Evolutionary conservation across 31 red algal species (phyloP), one percentile per base, ranked within the genome.

Genomic region (Endocladia muricata): DNA sequence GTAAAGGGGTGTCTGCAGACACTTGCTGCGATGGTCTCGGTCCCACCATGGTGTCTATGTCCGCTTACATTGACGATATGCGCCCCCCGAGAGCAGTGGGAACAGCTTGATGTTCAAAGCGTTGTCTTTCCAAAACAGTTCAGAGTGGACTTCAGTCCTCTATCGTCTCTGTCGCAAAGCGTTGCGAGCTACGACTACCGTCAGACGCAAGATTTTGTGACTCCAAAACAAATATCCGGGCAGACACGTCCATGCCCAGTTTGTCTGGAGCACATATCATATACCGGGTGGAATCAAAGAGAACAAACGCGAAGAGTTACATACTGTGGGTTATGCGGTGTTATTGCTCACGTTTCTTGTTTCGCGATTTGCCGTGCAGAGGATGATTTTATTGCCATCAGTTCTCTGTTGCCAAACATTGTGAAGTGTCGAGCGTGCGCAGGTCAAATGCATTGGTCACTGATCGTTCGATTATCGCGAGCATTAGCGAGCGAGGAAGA

Each of bases 41-140:
- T 85, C 57, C 81, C 81, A 15, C 81, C 81, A 3, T 85, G 81
- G 81, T 85, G 59, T 19, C 58, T 74, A 25, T 74, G 70, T 37
- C 81, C 81, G 3, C 42, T 85, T 2, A 85, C 81, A 42, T 40
- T 73, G 17, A 67, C 70, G 3, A 76, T 85, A 39, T 74, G 69
- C n/a, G 81, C 81, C 32, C 70, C 70, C 25, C 58, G 81, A 38
- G 47, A 76, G 29, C 38, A 85, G 31, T 85, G 81, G 81, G 32
- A 33, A 37, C 52, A 74, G 22, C 68, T 59, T 33, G 41, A 61
- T 4, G 76, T 85, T 28, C 52, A 85, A 19, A 49, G 34, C 30
- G 58, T 76, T 22, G 57, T 54, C 15, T 85, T 85, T 37, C 81
- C 81, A 11, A 47, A 40, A 56, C 81, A 72, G 25, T 66, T 74